Conservation (phyloP, 768 basidiomycete genomes). For the Podaxis sp. region DNA sequence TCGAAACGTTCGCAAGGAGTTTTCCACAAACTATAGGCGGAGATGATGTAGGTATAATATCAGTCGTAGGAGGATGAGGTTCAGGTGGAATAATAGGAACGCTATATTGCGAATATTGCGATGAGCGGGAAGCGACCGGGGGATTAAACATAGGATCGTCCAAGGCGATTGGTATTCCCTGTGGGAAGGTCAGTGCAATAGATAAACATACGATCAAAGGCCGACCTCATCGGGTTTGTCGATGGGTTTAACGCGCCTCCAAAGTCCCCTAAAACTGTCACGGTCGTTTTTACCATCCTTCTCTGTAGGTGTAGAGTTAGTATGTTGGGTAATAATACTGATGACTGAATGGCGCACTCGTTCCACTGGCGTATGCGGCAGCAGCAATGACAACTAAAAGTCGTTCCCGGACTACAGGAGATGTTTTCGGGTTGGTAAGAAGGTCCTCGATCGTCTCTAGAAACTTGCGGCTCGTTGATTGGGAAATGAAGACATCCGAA, state of each 20-base stretch:
- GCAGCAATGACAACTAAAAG: conserved; percentile 81
- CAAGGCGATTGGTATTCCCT: conserved; percentile 77
- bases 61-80: conserved; percentile 29
- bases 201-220: conserved; percentile 6
- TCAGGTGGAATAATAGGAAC: conserved; percentile 40
- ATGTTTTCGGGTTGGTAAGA: conserved; percentile 57
- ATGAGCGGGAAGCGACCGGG: conserved; percentile 41
- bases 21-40: conserved; percentile 22
- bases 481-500: conserved; percentile 65
- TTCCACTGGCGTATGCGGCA: conserved; percentile 68
- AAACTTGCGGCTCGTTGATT: conserved; percentile 76
- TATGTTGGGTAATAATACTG: neutral
- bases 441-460: conserved; percentile 78
- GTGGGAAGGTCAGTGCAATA: neutral
- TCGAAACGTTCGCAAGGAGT: neutral
- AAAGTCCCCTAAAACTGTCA: conserved; percentile 67
- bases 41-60: conserved; percentile 26
- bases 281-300: conserved; percentile 26
- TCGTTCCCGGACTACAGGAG: conserved; percentile 80
- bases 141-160: conserved; percentile 83
- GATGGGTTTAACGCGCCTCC: conserved; percentile 76
- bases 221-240: conserved; percentile 81
- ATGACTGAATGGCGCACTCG: conserved; percentile 25
- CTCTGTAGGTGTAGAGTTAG: conserved; percentile 11
- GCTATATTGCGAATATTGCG: conserved; percentile 37